Percentiles rank a stretch among this genome's conserved stretches.
Evolutionary conservation across 495 filamentous ascomycete genomes (phyloP).

Genomic region (Peziza echinospora): DNA sequence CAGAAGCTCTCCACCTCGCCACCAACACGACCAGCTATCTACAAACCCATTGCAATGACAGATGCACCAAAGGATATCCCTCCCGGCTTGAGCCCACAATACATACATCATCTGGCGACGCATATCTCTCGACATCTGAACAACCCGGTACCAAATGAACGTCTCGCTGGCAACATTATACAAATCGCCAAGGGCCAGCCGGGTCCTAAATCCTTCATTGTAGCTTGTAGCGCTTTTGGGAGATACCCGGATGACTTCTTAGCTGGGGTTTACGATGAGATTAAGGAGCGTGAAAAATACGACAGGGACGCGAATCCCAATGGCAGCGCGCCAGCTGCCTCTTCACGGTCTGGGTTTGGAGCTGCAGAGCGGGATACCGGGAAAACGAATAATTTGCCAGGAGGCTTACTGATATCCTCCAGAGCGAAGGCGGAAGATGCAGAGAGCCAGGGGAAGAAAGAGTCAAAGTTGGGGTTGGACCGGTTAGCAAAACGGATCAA

Average conservation of each 20-base stretch:
- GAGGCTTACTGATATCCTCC: conserved; percentile 11
- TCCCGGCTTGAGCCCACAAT: conserved; percentile 13
- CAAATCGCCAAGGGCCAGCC: conserved; percentile 19
- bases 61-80: conserved; percentile 7
- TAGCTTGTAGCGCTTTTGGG: conserved; percentile 16
- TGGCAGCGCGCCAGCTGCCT: too few species aligned
- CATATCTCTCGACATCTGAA: conserved; percentile 8
- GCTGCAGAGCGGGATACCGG: conserved; percentile 3
- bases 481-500: conserved; percentile 19
- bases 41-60: conserved; percentile 4
- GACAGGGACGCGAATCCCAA: conserved; percentile 5
- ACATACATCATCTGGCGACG: conserved; percentile 12
- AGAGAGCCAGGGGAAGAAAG: conserved; percentile 7
- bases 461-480: conserved; percentile 15
- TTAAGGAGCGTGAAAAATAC: conserved; percentile 14
- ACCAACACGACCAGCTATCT: too few species aligned
- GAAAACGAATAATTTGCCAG: conserved; percentile 8
- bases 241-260: conserved; percentile 17
- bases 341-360: conserved; percentile 2
- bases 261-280: conserved; percentile 13
- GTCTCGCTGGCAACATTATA: conserved; percentile 18
- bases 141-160: conserved; percentile 11
- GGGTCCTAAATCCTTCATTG: conserved; percentile 18
- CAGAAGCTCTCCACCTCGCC: too few species aligned
- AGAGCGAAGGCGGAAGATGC: conserved; percentile 1